Percentiles rank a stretch among this genome's conserved stretches.
Evolutionary conservation across 805 yeast genomes (phyloP).

Genomic region (Lachancea fermentati): DNA sequence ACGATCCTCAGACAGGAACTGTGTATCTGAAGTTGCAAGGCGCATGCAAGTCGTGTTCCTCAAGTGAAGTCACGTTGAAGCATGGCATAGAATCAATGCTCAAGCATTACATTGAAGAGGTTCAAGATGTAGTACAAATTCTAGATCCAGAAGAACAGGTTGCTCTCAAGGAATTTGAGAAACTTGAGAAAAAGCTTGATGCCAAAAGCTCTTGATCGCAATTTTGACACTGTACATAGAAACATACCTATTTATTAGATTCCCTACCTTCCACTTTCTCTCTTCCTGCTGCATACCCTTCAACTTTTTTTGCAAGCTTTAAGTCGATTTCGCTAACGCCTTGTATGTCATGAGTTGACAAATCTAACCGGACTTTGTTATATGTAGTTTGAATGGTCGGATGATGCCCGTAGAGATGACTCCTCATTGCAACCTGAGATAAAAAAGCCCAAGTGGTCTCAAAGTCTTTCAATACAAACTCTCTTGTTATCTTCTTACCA

Average conservation of each 20-base stretch:
- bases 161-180: conserved; percentile 78
- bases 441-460: conserved; percentile 65
- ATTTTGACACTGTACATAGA: neutral
- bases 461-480: conserved; percentile 43
- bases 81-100: conserved; percentile 97
- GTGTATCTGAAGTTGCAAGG: conserved; percentile 89
- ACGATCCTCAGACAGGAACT: conserved; percentile 78
- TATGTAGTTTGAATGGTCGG: conserved; percentile 64
- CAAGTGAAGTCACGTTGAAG: conserved; percentile 86
- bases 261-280: neutral
- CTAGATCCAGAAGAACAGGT: conserved; percentile 71
- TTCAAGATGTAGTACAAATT: conserved; percentile 80
- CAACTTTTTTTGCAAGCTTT: conserved; percentile 47
- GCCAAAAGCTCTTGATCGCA: conserved; percentile 4
- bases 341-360: conserved; percentile 62
- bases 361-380: conserved; percentile 46
- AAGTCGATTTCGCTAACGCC: conserved; percentile 54
- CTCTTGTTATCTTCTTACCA: conserved; percentile 28
- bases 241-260: neutral
- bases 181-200: conserved; percentile 59
- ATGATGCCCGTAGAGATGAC: conserved; percentile 61
- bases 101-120: conserved; percentile 95
- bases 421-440: conserved; percentile 49
- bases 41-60: conserved; percentile 91
- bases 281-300: conserved; percentile 27